phyloP scores from a whole-genome alignment of 495 filamentous ascomycete genomes.

The Aspergillus biplanus region DNA sequence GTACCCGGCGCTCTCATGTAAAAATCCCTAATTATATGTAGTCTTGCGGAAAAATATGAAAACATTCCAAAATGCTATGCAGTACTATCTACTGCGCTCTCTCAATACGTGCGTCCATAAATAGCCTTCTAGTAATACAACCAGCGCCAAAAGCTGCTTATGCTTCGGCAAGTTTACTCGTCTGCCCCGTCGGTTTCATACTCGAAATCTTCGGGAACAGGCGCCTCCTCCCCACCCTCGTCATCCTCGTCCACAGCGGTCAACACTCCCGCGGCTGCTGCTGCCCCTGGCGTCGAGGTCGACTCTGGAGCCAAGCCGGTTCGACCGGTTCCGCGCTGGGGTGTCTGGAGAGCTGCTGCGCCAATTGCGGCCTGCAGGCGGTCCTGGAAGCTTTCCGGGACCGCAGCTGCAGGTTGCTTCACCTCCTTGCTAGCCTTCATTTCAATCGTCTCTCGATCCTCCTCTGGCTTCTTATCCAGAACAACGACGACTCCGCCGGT shows the following conservation, averaged over 20 bases:
- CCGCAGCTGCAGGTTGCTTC: slow-evolving; percentile 58
- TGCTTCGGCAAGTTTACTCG: slow-evolving; percentile 42
- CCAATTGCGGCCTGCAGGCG: slow-evolving; percentile 47
- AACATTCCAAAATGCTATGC: slow-evolving; percentile 24
- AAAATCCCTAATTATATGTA: not conserved
- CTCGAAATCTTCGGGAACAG: slow-evolving; percentile 78
- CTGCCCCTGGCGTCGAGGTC: slow-evolving; percentile 55
- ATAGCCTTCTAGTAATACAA: slow-evolving; percentile 53
- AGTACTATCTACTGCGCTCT: slow-evolving; percentile 19
- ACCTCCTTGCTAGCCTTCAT: slow-evolving; percentile 82
- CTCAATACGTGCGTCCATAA: slow-evolving; percentile 35
- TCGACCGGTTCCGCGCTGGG: slow-evolving; percentile 43
- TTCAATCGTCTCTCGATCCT: slow-evolving; percentile 78
- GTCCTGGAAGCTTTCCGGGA: slow-evolving; percentile 50
- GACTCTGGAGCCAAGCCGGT: slow-evolving; percentile 29
- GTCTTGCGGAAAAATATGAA: slow-evolving; percentile 2
- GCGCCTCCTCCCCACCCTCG: slow-evolving; percentile 79
- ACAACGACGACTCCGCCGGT: slow-evolving; percentile 93
- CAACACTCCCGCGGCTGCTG: slow-evolving; percentile 77
- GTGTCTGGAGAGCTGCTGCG: slow-evolving; percentile 40
- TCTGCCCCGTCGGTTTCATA: slow-evolving; percentile 79
- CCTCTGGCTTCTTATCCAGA: slow-evolving; percentile 78
- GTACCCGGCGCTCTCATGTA: not conserved
- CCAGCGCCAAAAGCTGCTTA: slow-evolving; percentile 31
- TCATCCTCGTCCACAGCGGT: slow-evolving; percentile 86